These are phyloP conservation scores for Agrocybe pediades DNA, from an alignment of 768 basidiomycete species.

Conservation along the genomic window DNA sequence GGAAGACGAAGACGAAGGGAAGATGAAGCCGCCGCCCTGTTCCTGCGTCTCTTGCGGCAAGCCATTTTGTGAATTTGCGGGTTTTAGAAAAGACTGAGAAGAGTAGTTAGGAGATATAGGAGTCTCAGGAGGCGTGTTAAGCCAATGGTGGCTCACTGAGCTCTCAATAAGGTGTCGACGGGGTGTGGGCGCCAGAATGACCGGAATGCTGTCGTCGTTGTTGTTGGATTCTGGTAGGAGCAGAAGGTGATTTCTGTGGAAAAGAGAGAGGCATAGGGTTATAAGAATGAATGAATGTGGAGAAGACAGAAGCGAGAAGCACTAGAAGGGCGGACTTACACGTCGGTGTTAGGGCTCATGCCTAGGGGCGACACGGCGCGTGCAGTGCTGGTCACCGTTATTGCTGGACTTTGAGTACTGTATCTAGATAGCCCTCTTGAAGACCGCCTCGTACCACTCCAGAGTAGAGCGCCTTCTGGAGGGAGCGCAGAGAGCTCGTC, in stretches of 20 bases:
- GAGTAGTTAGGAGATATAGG: constrained; percentile 50
- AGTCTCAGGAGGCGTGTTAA: constrained; percentile 40
- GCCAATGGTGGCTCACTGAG: constrained; percentile 62
- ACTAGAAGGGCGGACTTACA: constrained; percentile 9
- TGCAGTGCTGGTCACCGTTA: constrained; percentile 6
- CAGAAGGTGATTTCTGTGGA: neutral
- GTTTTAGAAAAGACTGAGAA: constrained; percentile 25
- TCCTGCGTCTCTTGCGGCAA: neutral
- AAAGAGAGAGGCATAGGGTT: neutral
- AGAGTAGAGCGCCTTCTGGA: constrained; percentile 31
- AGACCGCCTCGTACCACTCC: constrained; percentile 28
- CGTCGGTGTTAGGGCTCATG: constrained; percentile 12
- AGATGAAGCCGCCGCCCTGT: neutral
- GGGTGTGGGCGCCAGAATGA: constrained; percentile 69
- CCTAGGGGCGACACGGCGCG: constrained; percentile 15
- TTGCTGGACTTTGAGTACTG: constrained; percentile 28
- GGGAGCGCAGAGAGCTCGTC: constrained; percentile 44
- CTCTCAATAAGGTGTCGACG: constrained; percentile 64
- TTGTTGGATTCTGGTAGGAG: neutral
- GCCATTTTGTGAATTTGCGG: constrained; percentile 6
- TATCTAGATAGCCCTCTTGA: constrained; percentile 29
- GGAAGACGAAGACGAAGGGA: neutral
- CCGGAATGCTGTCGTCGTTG: constrained; percentile 12
- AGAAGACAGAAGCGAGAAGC: neutral
- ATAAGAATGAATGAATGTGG: constrained; percentile 7